These are phyloP conservation scores for Hygrophorus pudorinus DNA, from an alignment of 768 basidiomycete species.

Conservation along the genomic window DNA sequence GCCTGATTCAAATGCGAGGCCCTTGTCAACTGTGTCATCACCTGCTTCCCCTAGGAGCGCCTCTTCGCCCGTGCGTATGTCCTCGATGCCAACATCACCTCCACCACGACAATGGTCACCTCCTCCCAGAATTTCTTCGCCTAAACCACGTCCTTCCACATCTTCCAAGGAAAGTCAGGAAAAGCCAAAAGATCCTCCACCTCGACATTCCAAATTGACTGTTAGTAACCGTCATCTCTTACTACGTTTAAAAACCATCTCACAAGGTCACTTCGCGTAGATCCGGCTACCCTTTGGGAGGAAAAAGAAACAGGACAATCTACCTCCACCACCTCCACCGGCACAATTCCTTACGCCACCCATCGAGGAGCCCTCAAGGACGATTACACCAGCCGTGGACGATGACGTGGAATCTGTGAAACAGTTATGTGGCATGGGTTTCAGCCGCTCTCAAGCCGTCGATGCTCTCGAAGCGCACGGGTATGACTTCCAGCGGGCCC, in stretches of 20 bases:
- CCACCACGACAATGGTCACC: conserved; percentile 35
- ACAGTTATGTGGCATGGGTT: conserved; percentile 84
- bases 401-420: conserved; percentile 73
- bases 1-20: conserved; percentile 14
- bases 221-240: conserved; percentile 33
- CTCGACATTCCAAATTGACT: conserved; percentile 65
- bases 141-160: conserved; percentile 50
- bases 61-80: conserved; percentile 19
- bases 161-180: conserved; percentile 55
- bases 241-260: not conserved
- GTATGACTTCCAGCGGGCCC: conserved; percentile 53
- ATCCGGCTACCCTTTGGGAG: conserved; percentile 73
- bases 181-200: conserved; percentile 44
- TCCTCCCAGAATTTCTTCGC: conserved; percentile 42
- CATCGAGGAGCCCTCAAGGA: conserved; percentile 32
- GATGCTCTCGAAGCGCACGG: conserved; percentile 75
- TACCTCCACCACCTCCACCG: conserved; percentile 32
- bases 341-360: conserved; percentile 32
- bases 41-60: conserved; percentile 26
- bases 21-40: conserved; percentile 24
- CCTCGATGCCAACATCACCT: conserved; percentile 29
- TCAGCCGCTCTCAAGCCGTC: conserved; percentile 73
- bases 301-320: conserved; percentile 54
- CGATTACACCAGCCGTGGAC: conserved; percentile 42
- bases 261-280: conserved; percentile 23